Percentiles rank a stretch among this genome's conserved stretches.
Conservation (phyloP, 2,329 filamentous ascomycete species). For the Trichophaea hybrida region DNA sequence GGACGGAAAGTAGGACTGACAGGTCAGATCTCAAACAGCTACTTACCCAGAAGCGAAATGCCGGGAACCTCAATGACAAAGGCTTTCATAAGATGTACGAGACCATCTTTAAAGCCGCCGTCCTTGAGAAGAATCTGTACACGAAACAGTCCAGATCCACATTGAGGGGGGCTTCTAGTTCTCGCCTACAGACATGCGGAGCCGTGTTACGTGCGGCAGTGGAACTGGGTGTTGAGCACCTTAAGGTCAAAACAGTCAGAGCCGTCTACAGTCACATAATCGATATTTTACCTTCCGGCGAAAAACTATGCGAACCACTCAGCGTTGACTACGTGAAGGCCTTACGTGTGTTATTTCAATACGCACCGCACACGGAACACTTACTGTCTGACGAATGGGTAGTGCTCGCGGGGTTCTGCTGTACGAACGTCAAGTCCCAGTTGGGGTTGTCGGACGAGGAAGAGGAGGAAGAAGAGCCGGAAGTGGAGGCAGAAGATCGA, state of each 20-base stretch:
- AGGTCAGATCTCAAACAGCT: conserved; percentile 22
- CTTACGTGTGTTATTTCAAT: conserved; percentile 53
- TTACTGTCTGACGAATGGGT: conserved; percentile 56
- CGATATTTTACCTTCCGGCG: conserved; percentile 50
- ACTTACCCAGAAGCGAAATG: conserved; percentile 16
- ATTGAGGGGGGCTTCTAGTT: conserved; percentile 37
- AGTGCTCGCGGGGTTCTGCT: conserved; percentile 54
- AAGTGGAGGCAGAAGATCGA: not conserved
- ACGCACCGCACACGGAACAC: conserved; percentile 66
- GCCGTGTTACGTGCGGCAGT: conserved; percentile 58
- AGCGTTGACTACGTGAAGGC: conserved; percentile 65
- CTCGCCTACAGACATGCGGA: conserved; percentile 53
- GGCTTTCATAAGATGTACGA: conserved; percentile 73
- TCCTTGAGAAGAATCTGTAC: conserved; percentile 48
- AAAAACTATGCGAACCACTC: conserved; percentile 53
- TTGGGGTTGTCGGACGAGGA: conserved; percentile 33
- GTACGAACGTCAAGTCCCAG: conserved; percentile 45
- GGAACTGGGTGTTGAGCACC: conserved; percentile 49
- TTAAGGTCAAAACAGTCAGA: conserved; percentile 65
- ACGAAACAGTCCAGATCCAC: conserved; percentile 42
- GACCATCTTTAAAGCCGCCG: conserved; percentile 54
- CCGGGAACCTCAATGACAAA: conserved; percentile 48
- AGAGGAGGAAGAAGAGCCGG: conserved; percentile 16
- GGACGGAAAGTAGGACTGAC: too few species aligned
- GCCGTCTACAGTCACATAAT: conserved; percentile 69